Conservation (phyloP, 1,139 yeast genomes). For the Saccharomycopsis hybrid region DNA sequence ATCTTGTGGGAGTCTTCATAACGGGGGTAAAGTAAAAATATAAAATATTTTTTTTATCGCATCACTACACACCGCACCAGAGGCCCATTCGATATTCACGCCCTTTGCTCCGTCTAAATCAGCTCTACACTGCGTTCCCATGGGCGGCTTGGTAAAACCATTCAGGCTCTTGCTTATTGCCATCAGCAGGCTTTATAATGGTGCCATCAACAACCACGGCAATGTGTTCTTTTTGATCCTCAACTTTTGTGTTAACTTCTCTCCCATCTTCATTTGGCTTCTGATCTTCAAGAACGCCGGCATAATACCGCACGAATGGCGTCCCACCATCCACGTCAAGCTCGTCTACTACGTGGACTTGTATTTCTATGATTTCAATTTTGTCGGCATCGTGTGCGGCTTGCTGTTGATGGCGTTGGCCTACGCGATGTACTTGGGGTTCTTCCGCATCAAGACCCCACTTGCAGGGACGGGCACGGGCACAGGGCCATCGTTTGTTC, state of each 20-base stretch:
- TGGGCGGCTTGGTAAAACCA: too few relatives aligned
- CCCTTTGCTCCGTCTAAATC: too few relatives aligned
- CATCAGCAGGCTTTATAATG: slow-evolving; percentile 4
- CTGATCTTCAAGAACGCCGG: slow-evolving; percentile 56
- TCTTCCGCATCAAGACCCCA: slow-evolving; percentile 7
- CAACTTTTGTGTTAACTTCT: slow-evolving; percentile 44
- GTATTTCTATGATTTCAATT: slow-evolving; percentile 29
- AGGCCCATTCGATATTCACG: too few relatives aligned
- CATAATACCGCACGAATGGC: slow-evolving; percentile 44
- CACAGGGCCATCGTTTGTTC: too few relatives aligned
- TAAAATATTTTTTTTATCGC: too few relatives aligned
- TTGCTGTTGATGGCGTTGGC: slow-evolving; percentile 21
- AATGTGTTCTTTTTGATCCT: slow-evolving; percentile 32
- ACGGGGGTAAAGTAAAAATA: too few relatives aligned
- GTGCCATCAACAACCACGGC: slow-evolving; percentile 10
- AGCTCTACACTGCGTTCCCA: too few relatives aligned
- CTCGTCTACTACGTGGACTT: slow-evolving; percentile 38
- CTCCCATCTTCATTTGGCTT: slow-evolving; percentile 53
- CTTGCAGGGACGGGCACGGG: too few relatives aligned
- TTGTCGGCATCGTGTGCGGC: slow-evolving; percentile 24
- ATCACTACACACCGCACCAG: too few relatives aligned
- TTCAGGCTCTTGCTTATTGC: slow-evolving; percentile 6
- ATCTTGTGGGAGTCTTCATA: too few relatives aligned
- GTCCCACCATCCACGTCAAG: slow-evolving; percentile 52
- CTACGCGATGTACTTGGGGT: slow-evolving; percentile 17